Percentiles rank a stretch among this genome's conserved stretches.
Conservation (phyloP, 805 yeast genomes). For the Isabelozyma heimii region DNA sequence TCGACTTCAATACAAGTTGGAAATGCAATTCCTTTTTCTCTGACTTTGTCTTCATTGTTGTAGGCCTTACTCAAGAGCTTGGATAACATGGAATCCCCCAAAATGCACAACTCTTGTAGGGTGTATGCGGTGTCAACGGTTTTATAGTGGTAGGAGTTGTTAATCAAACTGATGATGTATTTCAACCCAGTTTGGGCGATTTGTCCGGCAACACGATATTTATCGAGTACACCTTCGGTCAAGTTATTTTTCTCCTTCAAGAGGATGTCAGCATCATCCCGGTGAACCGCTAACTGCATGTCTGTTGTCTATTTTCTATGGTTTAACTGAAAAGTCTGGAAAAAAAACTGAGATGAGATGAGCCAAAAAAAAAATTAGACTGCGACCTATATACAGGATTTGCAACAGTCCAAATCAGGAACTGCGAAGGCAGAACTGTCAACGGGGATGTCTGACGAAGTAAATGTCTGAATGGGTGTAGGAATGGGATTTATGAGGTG, state of each 20-base stretch:
- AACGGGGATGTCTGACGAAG: neutral
- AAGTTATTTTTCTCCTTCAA: slow-evolving; percentile 72
- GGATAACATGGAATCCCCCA: slow-evolving; percentile 74
- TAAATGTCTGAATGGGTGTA: no score
- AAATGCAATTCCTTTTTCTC: slow-evolving; percentile 88
- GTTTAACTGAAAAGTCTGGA: neutral
- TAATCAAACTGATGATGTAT: slow-evolving; percentile 64
- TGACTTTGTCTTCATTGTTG: slow-evolving; percentile 50
- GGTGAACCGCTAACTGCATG: slow-evolving; percentile 76
- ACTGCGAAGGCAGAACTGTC: neutral
- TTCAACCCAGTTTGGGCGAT: slow-evolving; percentile 78
- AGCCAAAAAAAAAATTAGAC: slow-evolving; percentile 8
- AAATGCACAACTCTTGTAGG: slow-evolving; percentile 70
- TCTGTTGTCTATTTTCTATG: neutral
- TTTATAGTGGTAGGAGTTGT: slow-evolving; percentile 67
- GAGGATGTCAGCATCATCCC: slow-evolving; percentile 69
- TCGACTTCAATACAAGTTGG: slow-evolving; percentile 90
- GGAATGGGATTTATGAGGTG: no score
- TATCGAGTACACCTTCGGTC: slow-evolving; percentile 60
- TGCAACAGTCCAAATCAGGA: neutral
- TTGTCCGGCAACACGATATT: slow-evolving; percentile 87
- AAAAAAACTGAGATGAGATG: neutral
- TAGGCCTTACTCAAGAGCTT: slow-evolving; percentile 59
- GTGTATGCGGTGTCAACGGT: slow-evolving; percentile 46
- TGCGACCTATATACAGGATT: neutral